phyloP scores from a whole-genome alignment of 2,329 filamentous ascomycete genomes.

The Trichoderma citrinoviride region DNA sequence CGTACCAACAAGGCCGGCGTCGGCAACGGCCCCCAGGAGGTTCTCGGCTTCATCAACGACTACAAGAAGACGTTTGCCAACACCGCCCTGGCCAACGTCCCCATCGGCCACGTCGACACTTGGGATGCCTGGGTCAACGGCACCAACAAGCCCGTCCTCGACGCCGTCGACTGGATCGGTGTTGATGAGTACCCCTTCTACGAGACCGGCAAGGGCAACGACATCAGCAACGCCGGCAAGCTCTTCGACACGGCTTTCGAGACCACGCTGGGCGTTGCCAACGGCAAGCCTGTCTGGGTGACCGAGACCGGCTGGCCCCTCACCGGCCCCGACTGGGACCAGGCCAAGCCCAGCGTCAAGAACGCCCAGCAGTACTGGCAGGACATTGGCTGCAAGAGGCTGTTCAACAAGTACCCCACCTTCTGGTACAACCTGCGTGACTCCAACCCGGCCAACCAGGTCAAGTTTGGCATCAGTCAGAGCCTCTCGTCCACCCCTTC shows the following conservation, averaged over 20 bases:
- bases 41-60: slow-evolving; percentile 65
- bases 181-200: slow-evolving; percentile 67
- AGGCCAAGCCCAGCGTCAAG: slow-evolving; percentile 52
- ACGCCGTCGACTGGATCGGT: slow-evolving; percentile 62
- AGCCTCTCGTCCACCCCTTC: slow-evolving; percentile 50
- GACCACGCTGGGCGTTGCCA: slow-evolving; percentile 44
- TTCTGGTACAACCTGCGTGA: slow-evolving; percentile 64
- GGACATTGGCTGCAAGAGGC: slow-evolving; percentile 57
- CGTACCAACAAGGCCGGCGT: slow-evolving; percentile 60
- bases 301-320: slow-evolving; percentile 67
- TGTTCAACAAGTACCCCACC: slow-evolving; percentile 54
- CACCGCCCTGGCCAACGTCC: slow-evolving; percentile 44
- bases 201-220: slow-evolving; percentile 54
- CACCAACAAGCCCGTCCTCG: slow-evolving; percentile 58
- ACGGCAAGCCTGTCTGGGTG: slow-evolving; percentile 57
- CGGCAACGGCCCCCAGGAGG: slow-evolving; percentile 56
- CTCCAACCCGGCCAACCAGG: slow-evolving; percentile 57
- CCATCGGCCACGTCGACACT: slow-evolving; percentile 66
- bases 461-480: slow-evolving; percentile 57
- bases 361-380: slow-evolving; percentile 66
- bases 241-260: slow-evolving; percentile 54
- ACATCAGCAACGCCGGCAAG: slow-evolving; percentile 52
- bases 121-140: slow-evolving; percentile 62
- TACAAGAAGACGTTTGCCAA: slow-evolving; percentile 57
- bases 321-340: slow-evolving; percentile 51